Base-by-base conservation (phyloP, 768 basidiomycete species). In the Mycena vitilis region DNA sequence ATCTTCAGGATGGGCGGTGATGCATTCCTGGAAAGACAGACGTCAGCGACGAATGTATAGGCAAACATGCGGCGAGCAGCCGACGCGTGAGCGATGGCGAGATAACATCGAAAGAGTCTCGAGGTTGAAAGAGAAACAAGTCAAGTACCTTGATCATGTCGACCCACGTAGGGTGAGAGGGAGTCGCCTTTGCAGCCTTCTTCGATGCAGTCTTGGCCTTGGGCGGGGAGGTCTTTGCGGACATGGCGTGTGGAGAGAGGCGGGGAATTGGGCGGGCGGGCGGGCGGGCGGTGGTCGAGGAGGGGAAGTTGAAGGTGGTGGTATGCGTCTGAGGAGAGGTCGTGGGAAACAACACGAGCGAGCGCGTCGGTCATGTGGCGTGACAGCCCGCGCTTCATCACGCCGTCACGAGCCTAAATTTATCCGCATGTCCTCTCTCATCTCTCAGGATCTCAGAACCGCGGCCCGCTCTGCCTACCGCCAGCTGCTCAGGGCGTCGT, bases 401-500 rank as follows among this genome's bases (percentile, higher is more conserved):
- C 37, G 15, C 25, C 49, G 11, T 22, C 44, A 20, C 30, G 30
- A 30, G 30, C 30, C 30, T 30, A 30, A 30, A 30, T 30, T 30
- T 30, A 30, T 30, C 30, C 30, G 30, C 30, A 89, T 90, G 89
- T 80, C 88, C 30, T 30, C 30, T 5, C 30, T 30, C 40, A 81
- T 91, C 58, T 77, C 89, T n/a, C 80, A 84, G 3, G 76, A 81
- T 18, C 84, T 94, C 47, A 85, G 80, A 74, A 88, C 91, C 38
- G 84, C 88, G 12, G 91, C 91, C 22, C 88, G 93, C 54, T 84
- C 93, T 38, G 91, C 91, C 18, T 95, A 95, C 74, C 87, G 94
- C 40, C 82, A 87, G 73, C 79, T 94, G 5, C 87, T 89, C 71
- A 84, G 93, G 48, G 89, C 92, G 0, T 87, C 92, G 2, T 77